These are phyloP conservation scores for Clavispora santaluciae DNA, from an alignment of 805 yeast species.

Conservation along the genomic window DNA sequence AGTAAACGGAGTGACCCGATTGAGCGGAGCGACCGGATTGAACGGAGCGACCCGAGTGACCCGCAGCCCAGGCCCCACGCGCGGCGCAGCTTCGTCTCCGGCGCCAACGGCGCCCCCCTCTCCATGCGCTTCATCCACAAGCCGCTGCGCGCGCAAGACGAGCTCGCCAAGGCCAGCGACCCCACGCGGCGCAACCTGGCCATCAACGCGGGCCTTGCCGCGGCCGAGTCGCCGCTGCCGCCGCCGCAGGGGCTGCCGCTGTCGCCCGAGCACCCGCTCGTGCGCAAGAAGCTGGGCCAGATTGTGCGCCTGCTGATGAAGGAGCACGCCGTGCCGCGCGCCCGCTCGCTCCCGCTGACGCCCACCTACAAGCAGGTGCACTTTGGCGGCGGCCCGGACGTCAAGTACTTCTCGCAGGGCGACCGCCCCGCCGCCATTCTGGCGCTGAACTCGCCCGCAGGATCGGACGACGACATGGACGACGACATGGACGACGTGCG, in stretches of 20 bases:
- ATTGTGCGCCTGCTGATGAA: slow-evolving; percentile 64
- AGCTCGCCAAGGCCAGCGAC: slow-evolving; percentile 28
- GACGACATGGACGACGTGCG: slow-evolving; percentile 22
- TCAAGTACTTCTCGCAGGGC: slow-evolving; percentile 64
- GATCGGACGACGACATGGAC: slow-evolving; percentile 20
- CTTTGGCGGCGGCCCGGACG: slow-evolving; percentile 64
- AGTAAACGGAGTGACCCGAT: too few species aligned
- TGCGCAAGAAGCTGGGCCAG: slow-evolving; percentile 71
- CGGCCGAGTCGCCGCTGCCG: not conserved
- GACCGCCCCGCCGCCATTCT: slow-evolving; percentile 78
- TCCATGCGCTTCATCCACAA: slow-evolving; percentile 36
- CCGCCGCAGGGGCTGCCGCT: not conserved
- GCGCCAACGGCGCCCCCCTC: slow-evolving; percentile 16
- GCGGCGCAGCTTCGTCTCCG: not conserved
- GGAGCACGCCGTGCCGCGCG: slow-evolving; percentile 23
- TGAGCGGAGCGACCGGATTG: too few species aligned
- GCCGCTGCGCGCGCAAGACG: slow-evolving; percentile 31
- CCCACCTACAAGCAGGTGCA: slow-evolving; percentile 73
- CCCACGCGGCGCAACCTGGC: slow-evolving; percentile 26
- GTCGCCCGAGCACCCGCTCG: slow-evolving; percentile 30
- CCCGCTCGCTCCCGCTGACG: slow-evolving; percentile 39
- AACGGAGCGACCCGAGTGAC: too few species aligned
- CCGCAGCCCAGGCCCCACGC: too few species aligned
- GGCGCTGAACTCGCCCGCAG: slow-evolving; percentile 56
- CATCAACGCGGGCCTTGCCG: slow-evolving; percentile 11